A percentile compares a stretch with the other conserved stretches of the same genome.
phyloP scores from a whole-genome alignment of 495 filamentous ascomycete genomes.

The Aspergillus affinis region DNA sequence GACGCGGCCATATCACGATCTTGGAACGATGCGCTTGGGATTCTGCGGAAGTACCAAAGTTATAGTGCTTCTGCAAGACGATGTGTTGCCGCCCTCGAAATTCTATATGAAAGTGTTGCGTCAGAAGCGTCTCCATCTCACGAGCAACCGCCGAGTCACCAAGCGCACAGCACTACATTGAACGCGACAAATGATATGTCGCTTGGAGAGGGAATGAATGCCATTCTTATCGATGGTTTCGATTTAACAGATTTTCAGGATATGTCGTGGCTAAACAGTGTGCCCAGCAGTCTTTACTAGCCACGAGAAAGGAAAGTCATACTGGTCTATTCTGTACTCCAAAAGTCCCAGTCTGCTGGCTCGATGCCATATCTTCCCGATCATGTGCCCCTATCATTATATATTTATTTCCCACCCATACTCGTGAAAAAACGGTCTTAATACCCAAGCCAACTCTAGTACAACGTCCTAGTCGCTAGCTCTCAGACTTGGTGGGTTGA shows the following conservation, averaged over 20 bases:
- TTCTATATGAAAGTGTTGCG: conserved; percentile 36
- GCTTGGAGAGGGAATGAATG: conserved; percentile 32
- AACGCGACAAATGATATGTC: conserved; percentile 27
- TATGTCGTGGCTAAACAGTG: conserved; percentile 43
- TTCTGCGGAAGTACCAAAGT: conserved; percentile 36
- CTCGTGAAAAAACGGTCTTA: no score
- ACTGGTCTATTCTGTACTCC: not conserved
- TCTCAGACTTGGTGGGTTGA: not conserved
- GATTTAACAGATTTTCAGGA: conserved; percentile 38
- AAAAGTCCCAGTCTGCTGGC: not conserved
- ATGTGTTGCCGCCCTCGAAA: conserved; percentile 40
- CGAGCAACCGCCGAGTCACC: conserved; percentile 4
- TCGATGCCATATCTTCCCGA: no score
- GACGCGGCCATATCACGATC: conserved; percentile 27
- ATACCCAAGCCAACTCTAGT: no score
- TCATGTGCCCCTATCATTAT: not conserved
- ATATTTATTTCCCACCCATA: not conserved
- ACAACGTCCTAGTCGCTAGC: not conserved
- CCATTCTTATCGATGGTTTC: conserved; percentile 30
- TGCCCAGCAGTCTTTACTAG: conserved; percentile 34
- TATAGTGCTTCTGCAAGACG: conserved; percentile 37
- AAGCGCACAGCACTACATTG: not conserved
- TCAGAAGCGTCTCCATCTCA: conserved; percentile 18
- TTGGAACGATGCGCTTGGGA: conserved; percentile 35
- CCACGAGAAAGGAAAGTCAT: not conserved